Evolutionary conservation across 2,329 filamentous ascomycete species (phyloP).

Genomic region (Hypocreales sp.): DNA sequence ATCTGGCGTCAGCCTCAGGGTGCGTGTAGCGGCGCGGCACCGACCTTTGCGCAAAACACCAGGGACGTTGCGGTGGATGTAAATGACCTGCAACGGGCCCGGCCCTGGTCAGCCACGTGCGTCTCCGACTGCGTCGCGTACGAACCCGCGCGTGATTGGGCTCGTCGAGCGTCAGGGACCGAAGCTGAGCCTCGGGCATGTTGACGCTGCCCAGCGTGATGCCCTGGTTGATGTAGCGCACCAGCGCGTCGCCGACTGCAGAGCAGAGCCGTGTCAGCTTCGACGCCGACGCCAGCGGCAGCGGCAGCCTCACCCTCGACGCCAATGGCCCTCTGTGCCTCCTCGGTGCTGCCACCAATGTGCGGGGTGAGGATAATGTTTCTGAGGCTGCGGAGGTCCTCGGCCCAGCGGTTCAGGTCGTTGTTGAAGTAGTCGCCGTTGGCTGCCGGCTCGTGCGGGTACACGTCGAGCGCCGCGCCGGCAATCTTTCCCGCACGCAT

Average conservation of each 20-base stretch:
- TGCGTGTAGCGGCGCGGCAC: slow-evolving; percentile 1
- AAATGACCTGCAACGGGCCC: slow-evolving; percentile 48
- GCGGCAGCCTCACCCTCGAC: slow-evolving; percentile 45
- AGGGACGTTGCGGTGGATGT: slow-evolving; percentile 92
- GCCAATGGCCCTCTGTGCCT: slow-evolving; percentile 91
- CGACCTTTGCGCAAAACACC: slow-evolving; percentile 76
- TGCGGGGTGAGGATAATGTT: slow-evolving; percentile 95
- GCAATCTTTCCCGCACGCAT: slow-evolving; percentile 78
- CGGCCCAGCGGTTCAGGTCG: slow-evolving; percentile 67
- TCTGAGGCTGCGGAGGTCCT: slow-evolving; percentile 69
- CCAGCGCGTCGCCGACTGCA: slow-evolving; percentile 64
- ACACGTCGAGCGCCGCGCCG: slow-evolving; percentile 92
- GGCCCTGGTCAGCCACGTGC: no score
- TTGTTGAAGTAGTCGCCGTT: slow-evolving; percentile 94
- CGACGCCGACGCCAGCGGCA: neutral
- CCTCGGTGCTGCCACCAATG: slow-evolving; percentile 94
- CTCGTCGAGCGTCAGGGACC: slow-evolving; percentile 81
- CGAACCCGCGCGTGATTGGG: slow-evolving; percentile 67
- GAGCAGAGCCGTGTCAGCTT: neutral
- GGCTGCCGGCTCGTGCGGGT: slow-evolving; percentile 80
- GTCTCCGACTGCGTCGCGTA: neutral
- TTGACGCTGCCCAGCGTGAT: slow-evolving; percentile 87
- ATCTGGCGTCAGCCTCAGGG: neutral
- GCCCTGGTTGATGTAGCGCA: slow-evolving; percentile 92
- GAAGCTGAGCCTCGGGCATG: slow-evolving; percentile 84